Conservation (phyloP, 2,329 filamentous ascomycete species). For the Microcyclospora pomicola region DNA sequence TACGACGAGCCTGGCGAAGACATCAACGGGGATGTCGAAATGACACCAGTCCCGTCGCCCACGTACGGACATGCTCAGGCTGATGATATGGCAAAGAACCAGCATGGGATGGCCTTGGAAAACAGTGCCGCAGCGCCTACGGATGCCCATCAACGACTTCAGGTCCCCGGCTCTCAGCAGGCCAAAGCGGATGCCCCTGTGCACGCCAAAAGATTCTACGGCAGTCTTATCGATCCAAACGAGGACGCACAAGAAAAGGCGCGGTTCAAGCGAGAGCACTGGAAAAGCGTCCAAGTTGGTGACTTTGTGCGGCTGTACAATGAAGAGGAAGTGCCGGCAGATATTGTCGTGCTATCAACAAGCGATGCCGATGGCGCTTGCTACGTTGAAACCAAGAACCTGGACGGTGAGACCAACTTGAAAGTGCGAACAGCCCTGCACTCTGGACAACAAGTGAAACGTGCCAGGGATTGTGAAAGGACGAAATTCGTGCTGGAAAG, state of each 20-base stretch:
- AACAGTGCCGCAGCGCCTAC: conserved; percentile 9
- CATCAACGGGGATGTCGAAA: conserved; percentile 61
- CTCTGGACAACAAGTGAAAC: conserved; percentile 66
- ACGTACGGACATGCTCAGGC: conserved; percentile 39
- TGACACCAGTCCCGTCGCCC: conserved; percentile 88
- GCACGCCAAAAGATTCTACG: conserved; percentile 41
- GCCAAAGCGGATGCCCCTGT: conserved; percentile 9
- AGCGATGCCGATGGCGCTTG: conserved; percentile 89
- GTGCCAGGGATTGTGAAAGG: conserved; percentile 83
- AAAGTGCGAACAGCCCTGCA: conserved; percentile 88
- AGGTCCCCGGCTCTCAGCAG: conserved; percentile 12
- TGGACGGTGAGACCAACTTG: conserved; percentile 95
- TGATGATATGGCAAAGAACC: conserved; percentile 1
- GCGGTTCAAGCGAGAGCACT: conserved; percentile 80
- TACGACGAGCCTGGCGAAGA: conserved; percentile 30
- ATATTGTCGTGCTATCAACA: conserved; percentile 82
- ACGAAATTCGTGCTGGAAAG: conserved; percentile 81
- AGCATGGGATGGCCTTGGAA: conserved; percentile 2
- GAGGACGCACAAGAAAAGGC: conserved; percentile 54
- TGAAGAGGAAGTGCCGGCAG: conserved; percentile 86
- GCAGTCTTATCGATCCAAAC: conserved; percentile 60
- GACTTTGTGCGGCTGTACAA: conserved; percentile 96
- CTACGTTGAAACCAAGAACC: conserved; percentile 94
- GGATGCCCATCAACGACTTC: conserved; percentile 13
- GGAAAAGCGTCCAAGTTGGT: conserved; percentile 91